Base-by-base conservation (phyloP, 1,284 basidiomycete species). In the Trametes polyzona region DNA sequence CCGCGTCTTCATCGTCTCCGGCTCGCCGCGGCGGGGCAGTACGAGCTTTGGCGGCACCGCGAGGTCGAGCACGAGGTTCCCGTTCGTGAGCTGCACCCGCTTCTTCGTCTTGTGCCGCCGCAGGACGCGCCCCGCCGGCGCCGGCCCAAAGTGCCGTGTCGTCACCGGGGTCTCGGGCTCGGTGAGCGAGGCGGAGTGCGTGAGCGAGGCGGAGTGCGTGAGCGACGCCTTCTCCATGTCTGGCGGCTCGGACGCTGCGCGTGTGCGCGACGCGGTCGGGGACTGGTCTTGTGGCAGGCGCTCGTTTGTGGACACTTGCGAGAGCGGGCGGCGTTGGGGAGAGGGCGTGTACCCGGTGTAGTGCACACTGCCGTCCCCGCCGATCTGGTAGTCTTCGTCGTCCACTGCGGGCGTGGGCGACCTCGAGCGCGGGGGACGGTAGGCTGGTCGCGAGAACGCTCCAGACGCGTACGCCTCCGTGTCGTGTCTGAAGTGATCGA, bases 61-160 rank as follows among this genome's bases (percentile, higher is more conserved):
- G 62, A 95, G 79, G 60, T 96, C 89, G 10, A 95, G 80, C 9
- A 95, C 90, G 51, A 96, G 82, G 72, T 96, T 93, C 16, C 95
- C 95, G 63, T 92, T 88, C 42, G 88, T 90, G 50, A 92, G 76
- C 49, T 83, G 82, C 14, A 91, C 86, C 14, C 85, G 81, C 68
- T 87, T 87, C 73, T 83, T 90, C 7, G 83, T 81, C 71, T 92
- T 88, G 64, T 89, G 83, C 49, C 93, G 81, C 39, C 93, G 81
- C 21, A 84, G 75, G 19, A 92, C 82, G 23, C 92, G 85, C 17
- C 93, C 93, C 4, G 81, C 74, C 0, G 93, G 93, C 0, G 92
- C 93, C 8, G 93, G 92, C 2, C 93, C 93, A 72, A 91, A 96
- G 72, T 96, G 93, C 51, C 86, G 84, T 5, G 91, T 93, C 54